Evolutionary conservation across 495 filamentous ascomycete genomes (phyloP), one percentile per base, ranked within the genome.

Genomic region (Xylaria nigripes): DNA sequence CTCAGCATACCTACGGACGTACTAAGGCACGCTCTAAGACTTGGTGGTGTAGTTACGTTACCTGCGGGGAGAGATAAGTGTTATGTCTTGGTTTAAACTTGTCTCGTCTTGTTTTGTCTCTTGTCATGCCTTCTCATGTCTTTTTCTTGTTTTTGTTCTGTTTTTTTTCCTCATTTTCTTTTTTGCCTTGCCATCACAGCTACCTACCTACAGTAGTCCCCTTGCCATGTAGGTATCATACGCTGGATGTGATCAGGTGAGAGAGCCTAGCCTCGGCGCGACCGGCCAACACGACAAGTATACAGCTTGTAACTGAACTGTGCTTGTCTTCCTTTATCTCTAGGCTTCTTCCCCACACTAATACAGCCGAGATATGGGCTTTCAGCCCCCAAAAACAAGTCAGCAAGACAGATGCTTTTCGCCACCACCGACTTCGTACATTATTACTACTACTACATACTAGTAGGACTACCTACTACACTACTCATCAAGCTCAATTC

Each of bases 221-320:
- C 38, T 41, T 48, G 44, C 48, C 5, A 18, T 40, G 15, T 16
- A 16, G 3, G 36, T 36, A n/a, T n/a, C n/a, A 29, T 29, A 29
- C 27, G 23, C 50, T 24, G 53, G 29, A 49, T 49, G 15, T 55
- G 45, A 42, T 55, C 53, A 55, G 46, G 53, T 55, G 53, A 55
- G 16, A 55, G 16, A 16, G 46, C 53, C 45, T 46, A 55, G 53
- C 53, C 53, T 55, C 53, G 53, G 53, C 21, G 45, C 53, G 42
- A 44, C 22, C 38, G 48, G 27, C 53, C 53, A 48, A 45, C 38
- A 32, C 19, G 2, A 24, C 23, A 25, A n/a, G n/a, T n/a, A 2
- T 24, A 24, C 21, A 23, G 2, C 25, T 15, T 5, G 12, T 15
- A 45, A 36, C 32, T 36, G 3, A 41, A 41, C 3, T 41, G 8